Evolutionary conservation across 192 early-diverging fungal genomes (phyloP).

Genomic region (Geranomyces michiganensis): DNA sequence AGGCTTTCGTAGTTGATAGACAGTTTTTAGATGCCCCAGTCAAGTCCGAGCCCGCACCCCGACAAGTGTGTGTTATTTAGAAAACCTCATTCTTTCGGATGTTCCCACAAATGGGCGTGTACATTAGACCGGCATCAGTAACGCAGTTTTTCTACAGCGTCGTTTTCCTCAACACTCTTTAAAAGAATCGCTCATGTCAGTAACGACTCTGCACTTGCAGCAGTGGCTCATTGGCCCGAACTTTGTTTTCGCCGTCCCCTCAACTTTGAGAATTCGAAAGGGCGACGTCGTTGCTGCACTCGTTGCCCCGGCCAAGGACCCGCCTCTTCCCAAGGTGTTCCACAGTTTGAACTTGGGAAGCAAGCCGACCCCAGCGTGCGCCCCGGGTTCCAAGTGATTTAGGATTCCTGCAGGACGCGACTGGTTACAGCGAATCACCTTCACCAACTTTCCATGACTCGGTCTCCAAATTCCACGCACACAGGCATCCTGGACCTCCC

Average conservation of each 20-base stretch:
- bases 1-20: too few relatives aligned
- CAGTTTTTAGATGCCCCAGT: too few relatives aligned
- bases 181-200: slow-evolving; percentile 11
- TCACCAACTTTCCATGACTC: too few relatives aligned
- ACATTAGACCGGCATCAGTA: slow-evolving; percentile 1
- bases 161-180: neutral
- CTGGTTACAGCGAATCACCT: too few relatives aligned
- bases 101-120: too few relatives aligned
- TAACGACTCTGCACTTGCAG: slow-evolving; percentile 12
- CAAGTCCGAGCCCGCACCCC: too few relatives aligned
- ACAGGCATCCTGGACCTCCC: too few relatives aligned
- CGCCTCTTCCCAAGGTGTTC: slow-evolving; percentile 12
- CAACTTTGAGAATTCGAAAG: slow-evolving; percentile 13
- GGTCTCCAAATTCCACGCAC: too few relatives aligned
- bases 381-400: too few relatives aligned
- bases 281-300: slow-evolving; percentile 9
- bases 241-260: slow-evolving; percentile 7
- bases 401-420: too few relatives aligned
- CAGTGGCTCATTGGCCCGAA: slow-evolving; percentile 9
- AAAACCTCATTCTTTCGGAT: too few relatives aligned
- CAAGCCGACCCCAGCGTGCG: slow-evolving; percentile 14
- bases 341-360: slow-evolving; percentile 10
- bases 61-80: too few relatives aligned
- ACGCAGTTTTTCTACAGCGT: neutral
- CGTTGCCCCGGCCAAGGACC: slow-evolving; percentile 14